Conservation (phyloP, 495 filamentous ascomycete genomes). For the Darksidea phi region DNA sequence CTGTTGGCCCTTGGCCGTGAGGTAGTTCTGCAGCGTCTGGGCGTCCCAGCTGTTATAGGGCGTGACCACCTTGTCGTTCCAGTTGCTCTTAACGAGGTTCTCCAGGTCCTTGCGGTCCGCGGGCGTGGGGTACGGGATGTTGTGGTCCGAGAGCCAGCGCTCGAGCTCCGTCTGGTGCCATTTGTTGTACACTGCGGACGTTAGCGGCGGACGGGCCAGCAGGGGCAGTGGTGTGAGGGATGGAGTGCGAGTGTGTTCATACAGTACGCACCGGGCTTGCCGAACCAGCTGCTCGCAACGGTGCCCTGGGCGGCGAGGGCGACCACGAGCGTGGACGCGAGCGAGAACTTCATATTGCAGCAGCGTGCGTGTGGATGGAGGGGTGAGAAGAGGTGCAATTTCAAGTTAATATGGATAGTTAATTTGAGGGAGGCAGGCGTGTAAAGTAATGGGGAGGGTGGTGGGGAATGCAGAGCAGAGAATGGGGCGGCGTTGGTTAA, state of each 20-base stretch:
- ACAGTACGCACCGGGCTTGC: slow-evolving; percentile 65
- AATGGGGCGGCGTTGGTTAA: slow-evolving; percentile 8
- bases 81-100: slow-evolving; percentile 75
- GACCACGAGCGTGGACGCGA: slow-evolving; percentile 65
- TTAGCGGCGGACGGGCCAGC: slow-evolving; percentile 5
- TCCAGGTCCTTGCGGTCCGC: slow-evolving; percentile 55
- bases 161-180: slow-evolving; percentile 98
- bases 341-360: slow-evolving; percentile 66
- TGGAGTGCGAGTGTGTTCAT: slow-evolving; percentile 2
- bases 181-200: slow-evolving; percentile 81
- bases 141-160: slow-evolving; percentile 92
- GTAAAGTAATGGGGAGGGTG: background rate
- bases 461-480: slow-evolving; percentile 5
- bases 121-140: slow-evolving; percentile 67
- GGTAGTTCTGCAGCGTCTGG: slow-evolving; percentile 61
- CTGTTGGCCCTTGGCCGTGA: slow-evolving; percentile 66
- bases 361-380: background rate
- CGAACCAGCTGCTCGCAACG: slow-evolving; percentile 74
- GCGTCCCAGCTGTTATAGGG: slow-evolving; percentile 75
- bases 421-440: background rate
- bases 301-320: slow-evolving; percentile 67
- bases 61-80: slow-evolving; percentile 59
- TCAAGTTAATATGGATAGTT: slow-evolving; percentile 15
- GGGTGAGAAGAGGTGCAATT: background rate
- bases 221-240: background rate